Base-by-base conservation (phyloP, 768 basidiomycete species). In the Steccherinum ochraceum region DNA sequence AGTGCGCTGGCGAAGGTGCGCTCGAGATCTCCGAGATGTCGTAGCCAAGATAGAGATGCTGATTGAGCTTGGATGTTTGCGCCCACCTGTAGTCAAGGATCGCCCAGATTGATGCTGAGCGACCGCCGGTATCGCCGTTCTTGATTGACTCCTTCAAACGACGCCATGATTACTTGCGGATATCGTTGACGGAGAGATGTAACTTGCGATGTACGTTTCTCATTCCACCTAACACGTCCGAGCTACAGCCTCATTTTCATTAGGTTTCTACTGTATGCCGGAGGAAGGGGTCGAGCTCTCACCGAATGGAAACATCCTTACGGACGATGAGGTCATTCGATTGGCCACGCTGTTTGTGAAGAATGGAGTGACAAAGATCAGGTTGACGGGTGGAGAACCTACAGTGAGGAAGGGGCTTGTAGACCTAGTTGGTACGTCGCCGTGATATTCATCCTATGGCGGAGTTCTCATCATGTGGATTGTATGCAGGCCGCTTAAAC, bases 211-310 rank as follows among this genome's bases (percentile, higher is more conserved):
- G 92, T 87, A 54, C 35, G 71, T 63, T 21, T 18, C 18, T n/a
- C n/a, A n/a, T n/a, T n/a, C n/a, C n/a, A n/a, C n/a, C n/a, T n/a
- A n/a, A n/a, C n/a, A n/a, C n/a, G n/a, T n/a, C n/a, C n/a, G n/a
- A n/a, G 24, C 35, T 39, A 21, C 30, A 30, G 19, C 23, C 12
- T 24, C 23, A 39, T 39, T 10, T 24, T 13, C 41, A 40, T 48
- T 55, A 93, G 89, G 90, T 58, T 91, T 91, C 59, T 94, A 94
- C 63, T 93, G 90, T 61, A 94, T 93, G 91, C 91, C 90, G 2
- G 79, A 75, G 48, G 81, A 86, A 61, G 89, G 90, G 25, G 70
- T 93, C 3, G 78, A 85, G 48, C 74, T 93, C 23, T 84, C 87
- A 12, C 91, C 89, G 2, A 69, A 71, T 26, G 72, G 72, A 10